phyloP scores from a whole-genome alignment of 345 rosid species.

The Limnanthes douglasii region DNA sequence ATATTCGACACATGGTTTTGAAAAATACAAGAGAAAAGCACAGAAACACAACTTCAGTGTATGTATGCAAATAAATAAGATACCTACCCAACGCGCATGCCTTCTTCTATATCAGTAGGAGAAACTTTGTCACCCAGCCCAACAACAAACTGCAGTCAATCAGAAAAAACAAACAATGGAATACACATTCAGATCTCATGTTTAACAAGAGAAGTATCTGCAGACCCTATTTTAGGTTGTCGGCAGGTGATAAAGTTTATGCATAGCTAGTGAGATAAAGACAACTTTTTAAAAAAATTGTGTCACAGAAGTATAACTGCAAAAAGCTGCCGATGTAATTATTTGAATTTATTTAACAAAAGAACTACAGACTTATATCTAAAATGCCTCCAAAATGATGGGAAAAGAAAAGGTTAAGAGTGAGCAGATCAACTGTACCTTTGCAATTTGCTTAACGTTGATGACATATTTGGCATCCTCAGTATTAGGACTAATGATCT shows the following conservation, averaged over 20 bases:
- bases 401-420: background rate
- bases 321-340: no score
- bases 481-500: slow-evolving; percentile 88
- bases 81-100: slow-evolving; percentile 96
- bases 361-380: no score
- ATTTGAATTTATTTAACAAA: no score
- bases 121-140: slow-evolving; percentile 98
- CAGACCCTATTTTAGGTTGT: no score
- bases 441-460: slow-evolving; percentile 93
- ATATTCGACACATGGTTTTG: no score
- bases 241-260: no score
- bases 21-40: background rate
- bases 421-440: slow-evolving; percentile 24
- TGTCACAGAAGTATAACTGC: background rate
- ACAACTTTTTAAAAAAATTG: background rate
- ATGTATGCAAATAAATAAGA: slow-evolving; percentile 3
- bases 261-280: slow-evolving; percentile 1
- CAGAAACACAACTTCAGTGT: background rate
- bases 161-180: slow-evolving; percentile 4
- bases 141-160: slow-evolving; percentile 64
- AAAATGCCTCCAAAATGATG: no score
- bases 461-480: slow-evolving; percentile 95
- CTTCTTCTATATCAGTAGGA: slow-evolving; percentile 95
- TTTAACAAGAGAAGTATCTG: no score
- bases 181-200: no score